phyloP scores from a whole-genome alignment of 441 rosid genomes.

The Theobroma grandiflorum region DNA sequence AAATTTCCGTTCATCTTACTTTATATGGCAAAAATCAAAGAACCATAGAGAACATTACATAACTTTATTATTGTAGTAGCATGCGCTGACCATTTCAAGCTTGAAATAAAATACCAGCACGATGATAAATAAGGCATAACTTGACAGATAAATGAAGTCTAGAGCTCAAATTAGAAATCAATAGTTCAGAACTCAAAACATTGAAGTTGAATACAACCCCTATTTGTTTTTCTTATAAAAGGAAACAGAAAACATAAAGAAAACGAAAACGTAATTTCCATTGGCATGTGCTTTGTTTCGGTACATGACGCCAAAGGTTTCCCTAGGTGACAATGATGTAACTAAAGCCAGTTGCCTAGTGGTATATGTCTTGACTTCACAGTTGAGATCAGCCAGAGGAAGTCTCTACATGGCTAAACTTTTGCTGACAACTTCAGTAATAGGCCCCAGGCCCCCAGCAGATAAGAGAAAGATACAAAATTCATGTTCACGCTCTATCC shows the following conservation, averaged over 20 bases:
- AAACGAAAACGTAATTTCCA: neutral
- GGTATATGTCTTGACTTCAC: neutral
- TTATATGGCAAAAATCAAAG: neutral
- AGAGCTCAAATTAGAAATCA: neutral
- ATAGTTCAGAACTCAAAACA: neutral
- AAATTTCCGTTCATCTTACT: neutral
- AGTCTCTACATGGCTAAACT: neutral
- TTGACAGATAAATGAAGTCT: neutral
- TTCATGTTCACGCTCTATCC: slow-evolving; percentile 1
- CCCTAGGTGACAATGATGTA: neutral
- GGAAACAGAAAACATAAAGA: too few species aligned
- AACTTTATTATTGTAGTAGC: neutral
- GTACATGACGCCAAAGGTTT: neutral
- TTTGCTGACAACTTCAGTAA: neutral
- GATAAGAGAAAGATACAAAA: neutral
- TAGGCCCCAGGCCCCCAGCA: neutral
- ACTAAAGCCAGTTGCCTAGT: neutral
- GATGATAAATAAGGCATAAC: neutral
- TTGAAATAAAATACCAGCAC: neutral
- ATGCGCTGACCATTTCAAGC: neutral
- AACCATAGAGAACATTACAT: neutral
- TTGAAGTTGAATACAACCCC: neutral
- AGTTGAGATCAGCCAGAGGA: neutral
- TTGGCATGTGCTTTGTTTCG: neutral
- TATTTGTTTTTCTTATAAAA: neutral